phyloP scores from a whole-genome alignment of 192 early-diverging fungal species.

The Podochytrium sp. region DNA sequence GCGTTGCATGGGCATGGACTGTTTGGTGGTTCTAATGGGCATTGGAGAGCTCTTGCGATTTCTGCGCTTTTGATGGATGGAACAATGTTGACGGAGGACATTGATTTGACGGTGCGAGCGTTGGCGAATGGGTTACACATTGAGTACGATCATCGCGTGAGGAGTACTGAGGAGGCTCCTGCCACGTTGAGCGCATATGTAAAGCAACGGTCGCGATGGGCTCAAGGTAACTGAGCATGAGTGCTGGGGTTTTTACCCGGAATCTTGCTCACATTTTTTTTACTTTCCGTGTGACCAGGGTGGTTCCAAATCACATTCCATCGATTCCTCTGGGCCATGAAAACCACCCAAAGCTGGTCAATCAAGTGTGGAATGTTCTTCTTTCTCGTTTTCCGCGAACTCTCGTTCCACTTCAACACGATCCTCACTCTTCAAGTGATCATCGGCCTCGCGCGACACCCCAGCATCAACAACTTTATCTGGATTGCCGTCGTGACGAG shows the following conservation, averaged over 20 bases:
- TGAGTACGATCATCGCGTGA: constrained; percentile 4
- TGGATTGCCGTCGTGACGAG: neutral
- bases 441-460: neutral
- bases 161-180: constrained; percentile 13
- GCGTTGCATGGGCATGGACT: constrained; percentile 16
- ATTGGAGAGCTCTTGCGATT: constrained; percentile 4
- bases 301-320: constrained; percentile 22
- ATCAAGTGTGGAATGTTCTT: neutral
- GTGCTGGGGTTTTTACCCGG: neutral
- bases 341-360: neutral
- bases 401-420: constrained; percentile 12
- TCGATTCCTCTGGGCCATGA: constrained; percentile 7
- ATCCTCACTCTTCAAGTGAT: constrained; percentile 15
- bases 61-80: constrained; percentile 1
- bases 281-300: too few relatives aligned
- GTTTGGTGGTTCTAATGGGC: constrained; percentile 22
- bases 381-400: constrained; percentile 7
- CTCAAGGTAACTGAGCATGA: neutral
- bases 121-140: constrained; percentile 1
- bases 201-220: constrained; percentile 5
- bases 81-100: constrained; percentile 10
- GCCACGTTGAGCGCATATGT: constrained; percentile 1
- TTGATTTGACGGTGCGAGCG: constrained; percentile 10
- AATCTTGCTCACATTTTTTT: too few relatives aligned
- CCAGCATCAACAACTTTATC: constrained; percentile 7